phyloP scores from a whole-genome alignment of 345 rosid genomes.

The Gossypium turneri region DNA sequence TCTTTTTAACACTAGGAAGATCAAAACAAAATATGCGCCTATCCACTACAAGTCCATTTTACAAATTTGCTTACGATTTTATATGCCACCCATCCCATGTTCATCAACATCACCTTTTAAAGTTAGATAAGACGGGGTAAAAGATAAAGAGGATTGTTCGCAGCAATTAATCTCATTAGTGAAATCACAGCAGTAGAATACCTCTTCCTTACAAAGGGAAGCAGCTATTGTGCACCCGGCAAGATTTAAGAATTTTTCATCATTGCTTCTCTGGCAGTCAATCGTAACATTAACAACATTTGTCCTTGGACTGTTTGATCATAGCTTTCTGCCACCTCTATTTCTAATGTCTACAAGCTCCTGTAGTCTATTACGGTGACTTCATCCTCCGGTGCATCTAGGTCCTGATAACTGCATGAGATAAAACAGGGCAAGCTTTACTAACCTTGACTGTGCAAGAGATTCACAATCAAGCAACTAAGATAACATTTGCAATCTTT shows the following conservation, averaged over 20 bases:
- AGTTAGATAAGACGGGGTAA: too few species aligned
- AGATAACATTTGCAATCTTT: background rate
- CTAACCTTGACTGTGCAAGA: background rate
- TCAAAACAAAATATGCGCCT: too few species aligned
- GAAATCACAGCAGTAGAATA: constrained; percentile 8
- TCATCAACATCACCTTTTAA: too few species aligned
- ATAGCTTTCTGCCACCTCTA: background rate
- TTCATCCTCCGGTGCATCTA: constrained; percentile 95
- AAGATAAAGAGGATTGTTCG: too few species aligned
- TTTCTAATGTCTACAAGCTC: constrained; percentile 57
- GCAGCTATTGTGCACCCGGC: background rate
- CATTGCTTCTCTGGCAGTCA: constrained; percentile 5
- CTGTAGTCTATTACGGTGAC: constrained; percentile 98
- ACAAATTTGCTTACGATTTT: too few species aligned
- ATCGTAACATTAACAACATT: background rate
- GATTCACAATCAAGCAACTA: background rate
- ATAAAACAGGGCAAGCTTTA: background rate
- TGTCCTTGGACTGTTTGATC: background rate
- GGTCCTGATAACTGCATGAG: constrained; percentile 85
- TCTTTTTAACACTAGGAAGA: too few species aligned
- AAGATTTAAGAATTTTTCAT: background rate
- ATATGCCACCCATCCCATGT: too few species aligned
- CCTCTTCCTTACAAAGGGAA: constrained; percentile 6
- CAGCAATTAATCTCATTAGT: too few species aligned
- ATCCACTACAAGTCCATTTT: too few species aligned